Conservation (phyloP, 2,329 filamentous ascomycete species). For the Aspergillus sp. region DNA sequence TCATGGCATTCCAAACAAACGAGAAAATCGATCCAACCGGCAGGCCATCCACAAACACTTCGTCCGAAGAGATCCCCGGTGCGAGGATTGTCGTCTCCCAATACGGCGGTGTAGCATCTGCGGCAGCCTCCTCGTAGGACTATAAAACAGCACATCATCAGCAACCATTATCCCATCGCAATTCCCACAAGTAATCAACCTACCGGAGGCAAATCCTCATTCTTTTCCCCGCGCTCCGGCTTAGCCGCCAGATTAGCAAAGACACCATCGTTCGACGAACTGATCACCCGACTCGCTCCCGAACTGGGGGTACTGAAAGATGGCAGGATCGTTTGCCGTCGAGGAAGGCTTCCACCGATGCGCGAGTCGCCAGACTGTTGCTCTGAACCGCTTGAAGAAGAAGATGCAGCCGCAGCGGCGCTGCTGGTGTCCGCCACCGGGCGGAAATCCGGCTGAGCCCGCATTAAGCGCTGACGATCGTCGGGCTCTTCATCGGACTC, state of each 20-base stretch:
- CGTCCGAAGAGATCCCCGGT: slow-evolving; percentile 85
- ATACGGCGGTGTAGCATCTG: slow-evolving; percentile 92
- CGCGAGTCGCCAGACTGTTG: slow-evolving; percentile 21
- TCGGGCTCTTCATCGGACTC: slow-evolving; percentile 72
- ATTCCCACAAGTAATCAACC: slow-evolving; percentile 41
- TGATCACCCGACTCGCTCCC: slow-evolving; percentile 58
- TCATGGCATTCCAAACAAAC: slow-evolving; percentile 81
- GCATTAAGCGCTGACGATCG: slow-evolving; percentile 83
- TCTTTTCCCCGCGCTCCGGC: slow-evolving; percentile 75
- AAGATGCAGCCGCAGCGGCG: slow-evolving; percentile 24
- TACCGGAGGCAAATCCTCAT: slow-evolving; percentile 92
- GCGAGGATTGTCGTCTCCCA: slow-evolving; percentile 99
- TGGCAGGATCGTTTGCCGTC: slow-evolving; percentile 58
- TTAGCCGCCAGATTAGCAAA: slow-evolving; percentile 94
- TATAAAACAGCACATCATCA: slow-evolving; percentile 40
- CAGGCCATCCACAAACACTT: slow-evolving; percentile 95
- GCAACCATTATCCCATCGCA: background rate
- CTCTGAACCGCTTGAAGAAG: slow-evolving; percentile 23
- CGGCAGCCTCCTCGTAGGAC: slow-evolving; percentile 98
- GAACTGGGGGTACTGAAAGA: slow-evolving; percentile 47
- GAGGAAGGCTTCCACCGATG: slow-evolving; percentile 35
- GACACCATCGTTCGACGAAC: slow-evolving; percentile 85
- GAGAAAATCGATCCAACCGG: slow-evolving; percentile 84
- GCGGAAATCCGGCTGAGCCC: slow-evolving; percentile 54
- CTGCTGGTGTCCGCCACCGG: slow-evolving; percentile 28